Conservation (phyloP, 2,329 filamentous ascomycete species). For the Aurifilum marmelostoma region DNA sequence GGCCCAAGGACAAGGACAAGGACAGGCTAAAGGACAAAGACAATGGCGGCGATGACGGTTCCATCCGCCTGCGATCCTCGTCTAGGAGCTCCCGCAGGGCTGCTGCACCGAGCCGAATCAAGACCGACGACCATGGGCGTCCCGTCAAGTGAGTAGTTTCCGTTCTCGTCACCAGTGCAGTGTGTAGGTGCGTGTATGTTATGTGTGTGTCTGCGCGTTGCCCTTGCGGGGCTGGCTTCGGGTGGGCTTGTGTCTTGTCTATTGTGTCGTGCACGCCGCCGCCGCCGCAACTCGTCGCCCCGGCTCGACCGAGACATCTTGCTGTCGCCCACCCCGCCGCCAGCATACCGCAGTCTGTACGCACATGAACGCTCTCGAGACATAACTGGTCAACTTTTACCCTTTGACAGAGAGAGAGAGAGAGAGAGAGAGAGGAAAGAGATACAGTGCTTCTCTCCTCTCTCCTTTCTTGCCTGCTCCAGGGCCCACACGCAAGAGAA, state of each 20-base stretch:
- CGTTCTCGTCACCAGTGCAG: conserved; percentile 26
- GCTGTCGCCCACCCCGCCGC: conserved; percentile 7
- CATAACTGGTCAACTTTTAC: conserved; percentile 6
- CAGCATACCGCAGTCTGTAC: not conserved
- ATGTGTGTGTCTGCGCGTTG: no score
- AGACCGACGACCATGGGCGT: conserved; percentile 57
- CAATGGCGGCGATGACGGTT: conserved; percentile 34
- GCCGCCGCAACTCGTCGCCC: conserved; percentile 18
- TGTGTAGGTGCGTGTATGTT: not conserved
- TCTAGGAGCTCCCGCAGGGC: conserved; percentile 39
- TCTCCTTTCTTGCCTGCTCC: not conserved
- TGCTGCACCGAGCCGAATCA: conserved; percentile 52
- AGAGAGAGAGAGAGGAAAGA: no score
- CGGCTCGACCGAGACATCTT: conserved; percentile 31
- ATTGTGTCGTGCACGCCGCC: conserved; percentile 12
- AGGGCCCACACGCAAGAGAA: conserved; percentile 21
- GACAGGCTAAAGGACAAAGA: conserved; percentile 21
- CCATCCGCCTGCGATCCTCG: conserved; percentile 39
- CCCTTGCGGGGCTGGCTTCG: not conserved
- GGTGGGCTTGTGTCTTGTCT: not conserved
- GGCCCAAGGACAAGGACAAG: conserved; percentile 32
- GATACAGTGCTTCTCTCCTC: not conserved
- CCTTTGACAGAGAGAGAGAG: no score
- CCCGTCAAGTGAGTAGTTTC: conserved; percentile 42
- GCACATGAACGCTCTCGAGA: not conserved